These are phyloP conservation scores for Aechmea fasciata DNA, from an alignment of 176 grass and related monocot species.

Conservation along the genomic window DNA sequence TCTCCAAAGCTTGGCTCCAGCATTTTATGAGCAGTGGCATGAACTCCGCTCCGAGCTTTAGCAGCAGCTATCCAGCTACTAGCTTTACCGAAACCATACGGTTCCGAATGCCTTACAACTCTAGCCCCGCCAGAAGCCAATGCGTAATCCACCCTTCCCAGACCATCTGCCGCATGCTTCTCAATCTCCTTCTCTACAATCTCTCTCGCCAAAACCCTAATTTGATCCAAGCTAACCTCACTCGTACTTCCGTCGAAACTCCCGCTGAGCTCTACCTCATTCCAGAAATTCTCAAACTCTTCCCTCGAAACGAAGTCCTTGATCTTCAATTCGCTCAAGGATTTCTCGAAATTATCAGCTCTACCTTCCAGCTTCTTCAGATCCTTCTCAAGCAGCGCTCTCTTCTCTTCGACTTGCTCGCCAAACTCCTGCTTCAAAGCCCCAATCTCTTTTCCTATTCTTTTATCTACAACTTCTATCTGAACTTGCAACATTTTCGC, in stretches of 20 bases:
- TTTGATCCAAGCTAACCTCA: constrained; percentile 49
- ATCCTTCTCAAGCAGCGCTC: constrained; percentile 29
- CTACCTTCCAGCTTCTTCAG: constrained; percentile 35
- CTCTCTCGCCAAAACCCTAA: constrained; percentile 57
- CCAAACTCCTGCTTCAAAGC: constrained; percentile 28
- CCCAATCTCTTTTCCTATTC: constrained; percentile 51
- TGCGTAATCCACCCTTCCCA: constrained; percentile 82
- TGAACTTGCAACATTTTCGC: constrained; percentile 59
- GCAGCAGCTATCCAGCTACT: not conserved
- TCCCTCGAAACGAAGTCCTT: constrained; percentile 41
- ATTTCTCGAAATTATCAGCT: constrained; percentile 37
- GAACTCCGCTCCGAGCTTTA: constrained; percentile 10
- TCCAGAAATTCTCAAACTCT: constrained; percentile 51
- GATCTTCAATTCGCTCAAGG: constrained; percentile 41
- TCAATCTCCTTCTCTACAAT: constrained; percentile 70
- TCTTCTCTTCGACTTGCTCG: constrained; percentile 50
- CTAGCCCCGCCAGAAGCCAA: constrained; percentile 59
- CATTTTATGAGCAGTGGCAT: constrained; percentile 46
- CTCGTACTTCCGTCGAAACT: constrained; percentile 1
- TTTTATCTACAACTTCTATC: constrained; percentile 72
- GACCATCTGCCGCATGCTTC: constrained; percentile 86
- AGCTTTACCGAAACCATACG: constrained; percentile 29
- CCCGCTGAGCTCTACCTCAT: constrained; percentile 38
- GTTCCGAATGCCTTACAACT: constrained; percentile 54
- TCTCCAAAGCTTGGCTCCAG: constrained; percentile 87